A percentile compares a stretch with the other conserved stretches of the same genome.
Evolutionary conservation across 148 eudicot genomes (phyloP).

Genomic region (Agrostemma githago): DNA sequence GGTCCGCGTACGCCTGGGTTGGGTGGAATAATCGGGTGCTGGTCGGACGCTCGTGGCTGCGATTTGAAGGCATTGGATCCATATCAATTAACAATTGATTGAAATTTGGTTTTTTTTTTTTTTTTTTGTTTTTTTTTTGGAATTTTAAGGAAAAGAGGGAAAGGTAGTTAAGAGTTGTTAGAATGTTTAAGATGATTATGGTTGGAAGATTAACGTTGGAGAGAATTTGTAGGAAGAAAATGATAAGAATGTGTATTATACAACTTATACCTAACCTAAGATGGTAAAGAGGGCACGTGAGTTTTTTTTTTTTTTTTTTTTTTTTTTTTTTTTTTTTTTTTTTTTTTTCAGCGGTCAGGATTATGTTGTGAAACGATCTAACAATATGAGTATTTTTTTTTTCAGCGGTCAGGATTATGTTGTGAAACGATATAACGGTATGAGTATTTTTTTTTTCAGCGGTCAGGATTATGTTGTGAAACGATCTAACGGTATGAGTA

Average conservation of each 20-base stretch:
- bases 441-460: too few species aligned
- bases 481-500: too few species aligned
- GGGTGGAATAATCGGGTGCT: constrained; percentile 23
- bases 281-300: constrained; percentile 22
- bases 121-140: not conserved
- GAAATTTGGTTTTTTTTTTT: too few species aligned
- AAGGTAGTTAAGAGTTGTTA: not conserved
- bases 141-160: constrained; percentile 4
- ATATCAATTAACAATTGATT: constrained; percentile 5
- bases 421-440: too few species aligned
- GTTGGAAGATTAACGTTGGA: not conserved
- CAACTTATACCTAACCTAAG: constrained; percentile 25
- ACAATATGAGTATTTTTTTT: too few species aligned
- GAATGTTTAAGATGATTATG: not conserved
- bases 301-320: not conserved
- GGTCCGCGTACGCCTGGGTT: constrained; percentile 51
- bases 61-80: constrained; percentile 44
- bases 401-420: too few species aligned
- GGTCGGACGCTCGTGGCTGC: constrained; percentile 22
- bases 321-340: too few species aligned
- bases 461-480: too few species aligned
- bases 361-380: too few species aligned
- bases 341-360: too few species aligned
- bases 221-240: constrained; percentile 24
- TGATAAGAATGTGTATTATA: constrained; percentile 32